These are phyloP conservation scores for Citrus glauca DNA, from an alignment of 345 rosid genomes.

Conservation along the genomic window DNA sequence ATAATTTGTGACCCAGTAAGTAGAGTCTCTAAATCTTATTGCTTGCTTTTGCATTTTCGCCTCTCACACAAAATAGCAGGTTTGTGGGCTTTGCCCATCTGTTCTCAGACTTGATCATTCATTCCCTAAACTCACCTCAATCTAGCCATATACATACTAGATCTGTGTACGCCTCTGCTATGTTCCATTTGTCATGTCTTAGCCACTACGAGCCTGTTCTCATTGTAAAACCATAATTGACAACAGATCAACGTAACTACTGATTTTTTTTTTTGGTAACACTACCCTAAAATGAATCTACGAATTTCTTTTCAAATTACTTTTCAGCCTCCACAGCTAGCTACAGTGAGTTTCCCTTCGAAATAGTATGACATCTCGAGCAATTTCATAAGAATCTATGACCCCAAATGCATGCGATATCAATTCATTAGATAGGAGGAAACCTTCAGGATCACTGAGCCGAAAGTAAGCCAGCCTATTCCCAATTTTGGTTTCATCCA, in stretches of 20 bases:
- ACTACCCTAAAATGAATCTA: background rate
- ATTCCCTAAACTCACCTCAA: background rate
- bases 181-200: background rate
- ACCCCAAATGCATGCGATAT: slow-evolving; percentile 68
- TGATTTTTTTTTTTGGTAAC: no score
- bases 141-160: background rate
- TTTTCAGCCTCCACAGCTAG: background rate
- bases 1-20: no score
- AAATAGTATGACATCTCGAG: background rate
- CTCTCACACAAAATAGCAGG: no score
- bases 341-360: background rate
- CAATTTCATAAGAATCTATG: slow-evolving; percentile 34
- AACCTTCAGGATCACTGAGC: slow-evolving; percentile 90
- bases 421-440: slow-evolving; percentile 78
- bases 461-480: slow-evolving; percentile 48
- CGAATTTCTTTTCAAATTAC: background rate
- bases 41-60: background rate
- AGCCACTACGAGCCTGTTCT: background rate
- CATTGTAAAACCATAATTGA: background rate
- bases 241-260: background rate
- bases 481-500: slow-evolving; percentile 29
- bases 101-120: background rate
- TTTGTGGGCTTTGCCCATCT: background rate
- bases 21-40: no score
- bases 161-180: background rate